A percentile compares a stretch with the other conserved stretches of the same genome.
Evolutionary conservation across 805 yeast genomes (phyloP).

Genomic region (Naumovozyma baii): DNA sequence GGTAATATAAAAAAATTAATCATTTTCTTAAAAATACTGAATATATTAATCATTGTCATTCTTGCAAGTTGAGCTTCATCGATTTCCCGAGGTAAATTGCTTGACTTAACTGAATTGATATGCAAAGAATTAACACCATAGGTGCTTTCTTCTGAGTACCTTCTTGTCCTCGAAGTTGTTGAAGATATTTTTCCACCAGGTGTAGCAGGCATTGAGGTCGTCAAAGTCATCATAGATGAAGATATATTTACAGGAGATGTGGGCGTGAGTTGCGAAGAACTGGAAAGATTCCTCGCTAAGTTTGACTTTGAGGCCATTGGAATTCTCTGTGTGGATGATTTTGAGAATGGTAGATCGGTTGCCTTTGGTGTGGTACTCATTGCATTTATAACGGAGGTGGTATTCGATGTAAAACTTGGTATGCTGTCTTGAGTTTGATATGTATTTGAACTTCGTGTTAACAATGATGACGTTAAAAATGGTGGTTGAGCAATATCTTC

Average conservation of each 20-base stretch:
- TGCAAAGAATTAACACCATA: not conserved
- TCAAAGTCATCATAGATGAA: slow-evolving; percentile 3
- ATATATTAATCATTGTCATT: slow-evolving; percentile 23
- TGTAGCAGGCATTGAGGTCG: slow-evolving; percentile 2
- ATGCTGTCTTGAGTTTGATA: not conserved
- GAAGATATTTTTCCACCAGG: slow-evolving; percentile 1
- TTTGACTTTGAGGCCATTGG: not conserved
- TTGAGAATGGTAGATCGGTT: not conserved
- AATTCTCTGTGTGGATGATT: not conserved
- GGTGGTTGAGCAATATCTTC: not conserved
- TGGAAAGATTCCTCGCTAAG: not conserved
- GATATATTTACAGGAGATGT: slow-evolving; percentile 1
- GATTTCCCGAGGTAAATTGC: not conserved
- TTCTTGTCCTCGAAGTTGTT: slow-evolving; percentile 9
- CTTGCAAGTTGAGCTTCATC: slow-evolving; percentile 14
- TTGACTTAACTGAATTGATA: not conserved
- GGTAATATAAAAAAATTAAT: slow-evolving; percentile 21
- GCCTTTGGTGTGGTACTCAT: not conserved
- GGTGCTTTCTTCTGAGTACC: slow-evolving; percentile 14
- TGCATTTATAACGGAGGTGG: not conserved
- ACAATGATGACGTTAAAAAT: not conserved
- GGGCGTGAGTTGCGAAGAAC: not conserved
- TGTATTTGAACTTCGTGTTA: not conserved
- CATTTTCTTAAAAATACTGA: slow-evolving; percentile 24
- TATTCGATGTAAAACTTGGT: not conserved